These are phyloP conservation scores for Apophysomyces variabilis DNA, from an alignment of 371 early-diverging fungal genomes.

Conservation along the genomic window DNA sequence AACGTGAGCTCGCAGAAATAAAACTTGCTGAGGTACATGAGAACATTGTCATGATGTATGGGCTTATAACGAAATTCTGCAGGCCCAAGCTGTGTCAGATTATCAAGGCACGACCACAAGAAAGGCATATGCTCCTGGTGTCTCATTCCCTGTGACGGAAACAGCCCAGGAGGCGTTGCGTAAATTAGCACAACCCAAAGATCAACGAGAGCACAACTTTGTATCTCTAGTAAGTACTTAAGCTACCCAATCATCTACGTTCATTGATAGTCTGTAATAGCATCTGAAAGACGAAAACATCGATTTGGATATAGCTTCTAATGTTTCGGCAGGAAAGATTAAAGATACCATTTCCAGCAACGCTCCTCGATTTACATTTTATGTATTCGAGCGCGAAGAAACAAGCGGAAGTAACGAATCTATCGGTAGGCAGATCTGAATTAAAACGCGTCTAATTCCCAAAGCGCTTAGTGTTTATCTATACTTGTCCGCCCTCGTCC, in stretches of 20 bases:
- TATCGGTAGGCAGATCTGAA: slow-evolving; percentile 42
- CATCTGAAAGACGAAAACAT: slow-evolving; percentile 60
- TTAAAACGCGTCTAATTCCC: neutral
- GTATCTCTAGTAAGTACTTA: slow-evolving; percentile 63
- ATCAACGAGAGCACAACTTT: slow-evolving; percentile 53
- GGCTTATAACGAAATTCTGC: neutral
- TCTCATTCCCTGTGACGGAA: slow-evolving; percentile 61
- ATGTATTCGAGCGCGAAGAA: slow-evolving; percentile 51
- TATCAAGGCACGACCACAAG: slow-evolving; percentile 58
- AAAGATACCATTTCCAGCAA: slow-evolving; percentile 48
- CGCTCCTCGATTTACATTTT: slow-evolving; percentile 76
- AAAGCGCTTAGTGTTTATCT: slow-evolving; percentile 66
- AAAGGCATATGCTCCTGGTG: slow-evolving; percentile 69
- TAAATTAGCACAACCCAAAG: slow-evolving; percentile 40
- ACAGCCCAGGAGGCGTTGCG: slow-evolving; percentile 61
- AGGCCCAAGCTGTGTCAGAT: slow-evolving; percentile 55
- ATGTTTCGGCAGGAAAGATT: slow-evolving; percentile 49
- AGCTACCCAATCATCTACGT: neutral
- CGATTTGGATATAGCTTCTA: slow-evolving; percentile 50
- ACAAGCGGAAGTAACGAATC: slow-evolving; percentile 44
- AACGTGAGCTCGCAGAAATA: slow-evolving; percentile 74
- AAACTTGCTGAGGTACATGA: slow-evolving; percentile 63
- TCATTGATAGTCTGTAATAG: slow-evolving; percentile 22
- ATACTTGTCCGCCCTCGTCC: slow-evolving; percentile 79
- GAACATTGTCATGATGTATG: neutral